These are phyloP conservation scores for Sugiyamaella sp. DNA, from an alignment of 1,139 yeast genomes.

Conservation along the genomic window DNA sequence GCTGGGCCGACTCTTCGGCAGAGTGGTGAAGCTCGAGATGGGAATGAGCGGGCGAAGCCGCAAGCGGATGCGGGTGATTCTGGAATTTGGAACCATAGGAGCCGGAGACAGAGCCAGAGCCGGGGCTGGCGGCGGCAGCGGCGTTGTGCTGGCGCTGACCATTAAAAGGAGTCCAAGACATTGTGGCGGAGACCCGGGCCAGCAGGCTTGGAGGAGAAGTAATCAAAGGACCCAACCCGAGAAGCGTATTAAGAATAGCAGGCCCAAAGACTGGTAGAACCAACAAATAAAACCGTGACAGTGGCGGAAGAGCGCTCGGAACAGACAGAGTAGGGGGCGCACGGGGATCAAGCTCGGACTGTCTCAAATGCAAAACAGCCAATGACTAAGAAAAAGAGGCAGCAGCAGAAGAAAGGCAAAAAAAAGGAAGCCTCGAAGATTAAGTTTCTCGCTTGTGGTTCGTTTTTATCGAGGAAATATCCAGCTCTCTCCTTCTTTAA, in stretches of 20 bases:
- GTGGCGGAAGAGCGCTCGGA: too few relatives aligned
- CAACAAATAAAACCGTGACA: too few relatives aligned
- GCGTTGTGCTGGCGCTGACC: neutral
- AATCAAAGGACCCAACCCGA: too few relatives aligned
- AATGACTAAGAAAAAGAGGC: neutral
- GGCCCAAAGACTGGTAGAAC: too few relatives aligned
- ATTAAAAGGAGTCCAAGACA: slow-evolving; percentile 19
- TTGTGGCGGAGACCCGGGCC: neutral
- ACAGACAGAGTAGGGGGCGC: too few relatives aligned
- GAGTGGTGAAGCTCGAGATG: neutral
- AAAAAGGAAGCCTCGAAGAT: slow-evolving; percentile 4
- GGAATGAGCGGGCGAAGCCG: too few relatives aligned
- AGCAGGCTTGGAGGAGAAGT: too few relatives aligned
- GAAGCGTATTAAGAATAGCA: too few relatives aligned
- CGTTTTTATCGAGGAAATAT: slow-evolving; percentile 5
- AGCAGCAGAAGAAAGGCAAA: neutral
- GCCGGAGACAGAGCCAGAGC: too few relatives aligned
- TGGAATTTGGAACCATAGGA: neutral
- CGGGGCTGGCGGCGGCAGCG: neutral
- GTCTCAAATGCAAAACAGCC: neutral
- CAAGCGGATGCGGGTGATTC: neutral
- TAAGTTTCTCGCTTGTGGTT: slow-evolving; percentile 6
- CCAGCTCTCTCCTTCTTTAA: slow-evolving; percentile 1
- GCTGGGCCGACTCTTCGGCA: neutral
- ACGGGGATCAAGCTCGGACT: too few relatives aligned